A percentile compares a stretch with the other conserved stretches of the same genome.
Conservation (phyloP, 2,329 filamentous ascomycete species). For the Colletotrichum tamarilloi region DNA sequence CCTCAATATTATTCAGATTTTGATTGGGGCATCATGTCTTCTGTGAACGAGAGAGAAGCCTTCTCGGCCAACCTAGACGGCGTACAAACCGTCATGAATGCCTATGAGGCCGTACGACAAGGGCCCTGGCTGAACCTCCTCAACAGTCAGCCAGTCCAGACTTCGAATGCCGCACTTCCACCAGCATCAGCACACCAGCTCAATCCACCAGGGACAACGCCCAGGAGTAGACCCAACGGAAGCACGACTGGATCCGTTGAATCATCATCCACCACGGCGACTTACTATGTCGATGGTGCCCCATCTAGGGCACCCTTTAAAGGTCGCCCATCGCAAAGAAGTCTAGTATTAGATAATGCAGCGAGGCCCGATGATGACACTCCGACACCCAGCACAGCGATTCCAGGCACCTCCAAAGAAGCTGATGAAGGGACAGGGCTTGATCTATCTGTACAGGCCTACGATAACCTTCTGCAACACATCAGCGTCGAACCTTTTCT, state of each 20-base stretch:
- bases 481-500: not conserved
- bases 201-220: not conserved
- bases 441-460: not conserved
- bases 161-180: not conserved
- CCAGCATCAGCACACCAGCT: not conserved
- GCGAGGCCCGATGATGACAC: not conserved
- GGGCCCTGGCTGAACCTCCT: not conserved
- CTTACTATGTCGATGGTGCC: conserved; percentile 21
- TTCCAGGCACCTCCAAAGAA: not conserved
- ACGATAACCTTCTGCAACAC: not conserved
- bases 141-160: not conserved
- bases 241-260: not conserved
- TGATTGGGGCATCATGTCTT: conserved; percentile 1
- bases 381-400: not conserved
- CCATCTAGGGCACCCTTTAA: conserved; percentile 15
- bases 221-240: not conserved
- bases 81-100: not conserved
- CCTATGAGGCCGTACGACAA: not conserved
- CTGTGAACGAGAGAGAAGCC: not conserved
- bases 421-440: not conserved
- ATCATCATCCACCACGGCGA: not conserved
- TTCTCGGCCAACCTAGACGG: not conserved
- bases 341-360: not conserved
- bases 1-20: conserved; percentile 12
- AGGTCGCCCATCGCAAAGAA: not conserved